A percentile compares a stretch with the other conserved stretches of the same genome.
These are phyloP conservation scores for Leishmania arabica DNA, from an alignment of 208 protist genomes.

Conservation along the genomic window DNA sequence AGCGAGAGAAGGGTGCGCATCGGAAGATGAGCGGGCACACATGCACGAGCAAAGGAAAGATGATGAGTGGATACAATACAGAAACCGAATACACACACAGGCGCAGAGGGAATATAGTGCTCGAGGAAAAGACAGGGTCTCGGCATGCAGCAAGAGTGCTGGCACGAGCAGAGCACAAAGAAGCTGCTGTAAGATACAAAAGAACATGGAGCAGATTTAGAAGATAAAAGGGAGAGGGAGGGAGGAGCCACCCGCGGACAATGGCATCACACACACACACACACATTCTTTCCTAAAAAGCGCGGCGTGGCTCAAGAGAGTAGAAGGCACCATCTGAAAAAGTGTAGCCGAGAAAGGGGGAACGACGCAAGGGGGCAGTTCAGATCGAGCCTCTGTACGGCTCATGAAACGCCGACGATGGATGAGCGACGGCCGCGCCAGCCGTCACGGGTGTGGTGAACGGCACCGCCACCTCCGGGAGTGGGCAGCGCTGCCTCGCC, in stretches of 20 bases:
- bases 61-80: background rate
- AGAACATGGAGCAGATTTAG: background rate
- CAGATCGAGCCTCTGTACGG: slow-evolving; percentile 4
- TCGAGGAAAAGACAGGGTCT: background rate
- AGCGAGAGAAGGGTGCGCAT: background rate
- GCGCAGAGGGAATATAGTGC: background rate
- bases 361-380: background rate
- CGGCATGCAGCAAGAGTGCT: background rate
- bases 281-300: background rate
- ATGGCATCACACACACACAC: background rate
- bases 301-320: background rate
- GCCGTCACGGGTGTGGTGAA: background rate
- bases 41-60: background rate
- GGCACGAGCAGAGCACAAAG: too few species aligned
- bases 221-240: background rate
- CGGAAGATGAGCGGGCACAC: background rate
- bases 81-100: background rate
- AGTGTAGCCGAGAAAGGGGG: background rate
- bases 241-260: too few species aligned
- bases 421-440: background rate
- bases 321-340: background rate
- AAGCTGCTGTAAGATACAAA: background rate
- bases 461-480: background rate
- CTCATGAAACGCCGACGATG: background rate
- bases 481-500: slow-evolving; percentile 12